Evolutionary conservation across 495 filamentous ascomycete species (phyloP), one percentile per base, ranked within the genome.

Genomic region (Melanomma pulvis-pyrius): DNA sequence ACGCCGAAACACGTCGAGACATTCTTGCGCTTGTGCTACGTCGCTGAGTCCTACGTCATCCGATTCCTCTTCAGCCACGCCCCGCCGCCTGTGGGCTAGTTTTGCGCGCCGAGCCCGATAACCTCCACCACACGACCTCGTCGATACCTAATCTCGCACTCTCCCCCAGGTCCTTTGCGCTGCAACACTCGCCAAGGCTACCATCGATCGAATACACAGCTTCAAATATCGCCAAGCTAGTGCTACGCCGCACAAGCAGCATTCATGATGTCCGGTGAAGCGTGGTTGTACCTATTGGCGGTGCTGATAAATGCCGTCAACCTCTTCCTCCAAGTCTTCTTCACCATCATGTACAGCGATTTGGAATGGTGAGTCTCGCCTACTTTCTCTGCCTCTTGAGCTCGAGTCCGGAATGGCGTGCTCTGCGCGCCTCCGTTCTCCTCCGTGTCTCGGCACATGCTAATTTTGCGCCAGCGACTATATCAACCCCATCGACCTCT

Each of bases 271-370:
- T 97, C 93, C 71, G 93, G 93, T 75, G 93, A 98, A 87, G 94
- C 93, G 81, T 98, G 93, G 96, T 85, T 99, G 77, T 99, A 96
- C 83, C 89, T 99, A 72, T 84, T 99, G 79, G 89, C 94, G 80
- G 96, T 99, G 79, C 86, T 99, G 76, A 94, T 99, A 82, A 99
- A 99, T 84, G 96, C 96, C 81, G 94, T 98, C 87, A 99, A 99
- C 85, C 86, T 99, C 70, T 99, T 99, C 80, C 86, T 99, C 54
- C 96, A 99, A 80, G 96, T 99, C 61, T 99, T 99, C 84, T 99
- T 99, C 84, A 99, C 96, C 44, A 99, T 99, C 71, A 99, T 99
- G 96, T 99, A 97, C 80, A 96, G 91, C 79, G 93, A 97, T 85
- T 79, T 97, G 67, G 93, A 97, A 87, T 97, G 93, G 92, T 96